phyloP scores from a whole-genome alignment of 495 filamentous ascomycete species.

The Aspergillus asperescens region DNA sequence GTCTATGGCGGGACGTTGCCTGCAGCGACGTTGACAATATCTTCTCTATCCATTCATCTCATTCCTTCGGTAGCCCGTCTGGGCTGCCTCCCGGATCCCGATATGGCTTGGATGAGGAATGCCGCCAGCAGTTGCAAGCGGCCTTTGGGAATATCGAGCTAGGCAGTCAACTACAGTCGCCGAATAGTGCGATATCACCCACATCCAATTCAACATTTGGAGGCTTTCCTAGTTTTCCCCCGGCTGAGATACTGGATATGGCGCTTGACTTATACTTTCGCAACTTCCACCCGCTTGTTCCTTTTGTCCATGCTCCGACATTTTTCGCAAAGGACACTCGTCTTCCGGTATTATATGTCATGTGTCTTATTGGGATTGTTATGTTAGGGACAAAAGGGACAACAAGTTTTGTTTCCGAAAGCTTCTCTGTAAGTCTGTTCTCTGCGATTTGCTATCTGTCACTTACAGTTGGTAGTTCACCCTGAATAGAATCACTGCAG shows the following conservation, averaged over 20 bases:
- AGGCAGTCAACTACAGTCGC: conserved; percentile 21
- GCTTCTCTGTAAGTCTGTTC: conserved; percentile 36
- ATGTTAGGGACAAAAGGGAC: conserved; percentile 47
- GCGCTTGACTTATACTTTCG: conserved; percentile 51
- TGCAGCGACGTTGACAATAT: conserved; percentile 41
- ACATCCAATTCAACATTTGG: conserved; percentile 21
- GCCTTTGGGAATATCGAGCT: conserved; percentile 28
- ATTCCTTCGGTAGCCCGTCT: conserved; percentile 18
- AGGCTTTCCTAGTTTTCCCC: conserved; percentile 38
- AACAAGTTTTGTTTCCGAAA: conserved; percentile 41
- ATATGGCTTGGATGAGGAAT: conserved; percentile 47
- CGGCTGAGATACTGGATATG: conserved; percentile 51
- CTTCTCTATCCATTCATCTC: conserved; percentile 32
- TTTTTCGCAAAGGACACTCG: conserved; percentile 45
- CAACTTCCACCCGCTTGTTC: conserved; percentile 47
- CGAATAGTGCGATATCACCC: conserved; percentile 25
- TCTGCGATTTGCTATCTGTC: neutral
- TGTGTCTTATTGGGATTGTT: conserved; percentile 51
- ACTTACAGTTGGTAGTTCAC: conserved; percentile 28
- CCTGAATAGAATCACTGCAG: conserved; percentile 37
- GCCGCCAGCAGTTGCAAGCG: conserved; percentile 39
- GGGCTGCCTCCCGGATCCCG: conserved; percentile 34
- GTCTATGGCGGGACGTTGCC: conserved; percentile 44
- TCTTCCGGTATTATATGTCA: conserved; percentile 40
- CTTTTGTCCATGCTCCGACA: conserved; percentile 48